Evolutionary conservation across 108 stramenopile species (phyloP).

Genomic region (Fragilaria radians): DNA sequence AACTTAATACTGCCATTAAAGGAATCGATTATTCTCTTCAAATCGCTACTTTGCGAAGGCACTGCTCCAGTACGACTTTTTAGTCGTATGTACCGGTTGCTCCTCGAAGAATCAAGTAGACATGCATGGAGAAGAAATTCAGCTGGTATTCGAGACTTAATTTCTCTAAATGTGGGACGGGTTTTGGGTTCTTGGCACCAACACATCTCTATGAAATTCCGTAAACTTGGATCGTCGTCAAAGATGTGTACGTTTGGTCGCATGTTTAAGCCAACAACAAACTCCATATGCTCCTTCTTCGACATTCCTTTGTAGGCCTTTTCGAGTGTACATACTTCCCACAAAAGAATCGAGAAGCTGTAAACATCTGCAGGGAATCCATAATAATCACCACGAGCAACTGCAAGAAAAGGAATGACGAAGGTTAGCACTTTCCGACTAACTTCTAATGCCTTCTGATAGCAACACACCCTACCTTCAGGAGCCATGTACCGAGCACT

Average conservation of each 20-base stretch:
- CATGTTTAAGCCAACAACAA: constrained; percentile 37
- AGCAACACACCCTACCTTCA: constrained; percentile 6
- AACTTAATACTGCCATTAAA: too few species aligned
- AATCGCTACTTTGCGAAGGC: too few species aligned
- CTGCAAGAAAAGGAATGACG: constrained; percentile 9
- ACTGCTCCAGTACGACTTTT: too few species aligned
- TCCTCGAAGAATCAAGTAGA: neutral
- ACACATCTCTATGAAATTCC: neutral
- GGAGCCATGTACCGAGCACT: constrained; percentile 64
- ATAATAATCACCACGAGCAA: constrained; percentile 60
- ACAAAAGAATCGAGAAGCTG: constrained; percentile 61
- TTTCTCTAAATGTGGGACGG: neutral
- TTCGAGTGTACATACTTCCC: constrained; percentile 60
- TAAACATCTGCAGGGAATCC: constrained; percentile 66
- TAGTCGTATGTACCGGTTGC: too few species aligned
- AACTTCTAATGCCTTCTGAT: too few species aligned
- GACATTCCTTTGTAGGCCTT: constrained; percentile 53
- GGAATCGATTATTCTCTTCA: too few species aligned
- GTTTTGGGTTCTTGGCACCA: neutral
- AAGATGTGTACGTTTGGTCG: constrained; percentile 35
- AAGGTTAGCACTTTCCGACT: too few species aligned
- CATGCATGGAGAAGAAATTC: neutral
- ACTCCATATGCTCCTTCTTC: constrained; percentile 41
- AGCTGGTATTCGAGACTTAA: neutral
- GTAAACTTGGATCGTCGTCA: neutral